Evolutionary conservation across 129 eudicot species (phyloP).

Genomic region (Flaveria sonorensis): DNA sequence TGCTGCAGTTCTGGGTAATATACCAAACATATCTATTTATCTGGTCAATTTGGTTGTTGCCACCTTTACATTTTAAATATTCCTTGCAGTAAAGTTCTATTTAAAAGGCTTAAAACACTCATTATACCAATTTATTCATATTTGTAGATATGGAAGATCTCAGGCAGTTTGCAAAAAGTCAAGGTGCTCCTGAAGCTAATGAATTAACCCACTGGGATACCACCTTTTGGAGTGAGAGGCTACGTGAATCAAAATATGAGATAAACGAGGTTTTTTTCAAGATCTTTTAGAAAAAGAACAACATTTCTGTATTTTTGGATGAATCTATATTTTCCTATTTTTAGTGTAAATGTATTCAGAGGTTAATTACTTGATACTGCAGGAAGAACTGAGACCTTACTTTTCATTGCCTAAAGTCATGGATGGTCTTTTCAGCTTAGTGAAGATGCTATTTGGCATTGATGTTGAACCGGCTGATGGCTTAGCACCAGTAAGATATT

Average conservation of each 20-base stretch:
- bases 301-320: constrained; percentile 3
- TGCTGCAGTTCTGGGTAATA: constrained; percentile 87
- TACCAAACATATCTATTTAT: not conserved
- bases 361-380: constrained; percentile 31
- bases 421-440: constrained; percentile 95
- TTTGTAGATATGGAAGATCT: constrained; percentile 86
- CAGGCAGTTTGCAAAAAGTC: constrained; percentile 58
- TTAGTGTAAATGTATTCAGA: constrained; percentile 11
- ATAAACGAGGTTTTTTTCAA: constrained; percentile 73
- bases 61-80: not conserved
- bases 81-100: not conserved
- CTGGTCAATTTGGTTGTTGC: constrained; percentile 5
- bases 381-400: constrained; percentile 96
- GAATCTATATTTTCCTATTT: not conserved
- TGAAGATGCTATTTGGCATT: constrained; percentile 78
- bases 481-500: constrained; percentile 72
- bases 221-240: constrained; percentile 95
- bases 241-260: constrained; percentile 90
- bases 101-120: not conserved
- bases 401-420: constrained; percentile 93
- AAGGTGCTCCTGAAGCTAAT: constrained; percentile 89
- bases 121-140: not conserved
- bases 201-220: constrained; percentile 81
- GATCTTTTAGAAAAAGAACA: not conserved
- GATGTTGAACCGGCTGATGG: constrained; percentile 80